phyloP scores from a whole-genome alignment of 805 yeast genomes.

The Saccharomyces jurei region DNA sequence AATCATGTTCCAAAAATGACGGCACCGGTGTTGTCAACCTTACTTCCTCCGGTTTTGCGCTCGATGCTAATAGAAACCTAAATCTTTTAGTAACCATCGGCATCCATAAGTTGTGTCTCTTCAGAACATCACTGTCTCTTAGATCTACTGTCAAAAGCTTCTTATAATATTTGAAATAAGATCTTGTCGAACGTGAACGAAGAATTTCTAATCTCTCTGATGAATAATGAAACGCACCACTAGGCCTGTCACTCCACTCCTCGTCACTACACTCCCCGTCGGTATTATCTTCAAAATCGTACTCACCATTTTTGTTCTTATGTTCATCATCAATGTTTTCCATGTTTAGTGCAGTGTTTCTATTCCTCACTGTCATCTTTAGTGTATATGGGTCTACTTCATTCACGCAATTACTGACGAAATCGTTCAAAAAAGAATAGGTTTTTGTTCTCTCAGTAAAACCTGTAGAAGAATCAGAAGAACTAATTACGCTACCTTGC shows the following conservation, averaged over 20 bases:
- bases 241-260: background rate
- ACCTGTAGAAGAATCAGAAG: slow-evolving; percentile 11
- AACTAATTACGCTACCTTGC: slow-evolving; percentile 15
- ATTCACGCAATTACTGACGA: slow-evolving; percentile 10
- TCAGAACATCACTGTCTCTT: slow-evolving; percentile 12
- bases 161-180: slow-evolving; percentile 20
- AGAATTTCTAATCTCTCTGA: background rate
- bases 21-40: background rate
- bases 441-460: slow-evolving; percentile 12
- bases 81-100: slow-evolving; percentile 16
- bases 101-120: slow-evolving; percentile 26
- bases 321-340: background rate
- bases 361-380: background rate
- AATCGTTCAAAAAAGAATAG: slow-evolving; percentile 9
- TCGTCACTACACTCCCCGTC: background rate
- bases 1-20: background rate
- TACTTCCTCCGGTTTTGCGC: background rate
- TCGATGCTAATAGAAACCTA: slow-evolving; percentile 3
- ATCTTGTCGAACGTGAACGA: slow-evolving; percentile 1
- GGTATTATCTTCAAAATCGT: slow-evolving; percentile 1
- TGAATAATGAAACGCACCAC: background rate
- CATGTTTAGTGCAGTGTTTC: background rate
- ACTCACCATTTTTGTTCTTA: background rate
- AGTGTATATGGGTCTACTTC: slow-evolving; percentile 10
- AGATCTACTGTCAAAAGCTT: slow-evolving; percentile 17